Base-by-base conservation (phyloP, 1,284 basidiomycete species). In the Melanopsichium pennsylvanicum region DNA sequence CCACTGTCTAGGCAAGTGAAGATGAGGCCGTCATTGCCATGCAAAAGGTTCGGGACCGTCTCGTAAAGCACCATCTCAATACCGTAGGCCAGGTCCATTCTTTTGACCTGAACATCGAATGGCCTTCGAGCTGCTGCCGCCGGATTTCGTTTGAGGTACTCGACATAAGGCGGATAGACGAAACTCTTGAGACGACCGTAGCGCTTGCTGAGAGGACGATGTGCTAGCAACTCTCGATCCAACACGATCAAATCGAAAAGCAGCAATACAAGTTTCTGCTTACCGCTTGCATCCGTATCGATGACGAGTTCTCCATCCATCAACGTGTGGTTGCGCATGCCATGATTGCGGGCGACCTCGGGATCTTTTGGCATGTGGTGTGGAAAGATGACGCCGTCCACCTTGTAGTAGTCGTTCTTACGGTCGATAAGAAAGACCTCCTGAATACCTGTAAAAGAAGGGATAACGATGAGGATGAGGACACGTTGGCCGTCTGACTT, bases 401-500 rank as follows among this genome's bases (percentile, higher is more conserved):
- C 82, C 70, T 86, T 81, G 67, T 90, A 89, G 81, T 94, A 98
- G 5, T 86, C 84, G 75, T 98, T 95, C 79, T 95, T 93, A 49
- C 96, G 88, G 84, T 98, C 94, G 77, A 98, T 93, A 23, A 70
- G 62, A 13, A 57, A 63, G 3, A 91, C 88, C 40, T 86, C 86
- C 82, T 97, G 94, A 16, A 68, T 70, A 23, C 84, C 85, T 10
- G 75, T 76, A 7, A 47, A 59, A 32, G 85, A 82, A 19, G 85
- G 84, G 46, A 84, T 82, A 34, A 89, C 86, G 43, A 98, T 86
- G 58, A 96, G 85, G 40, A 97, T 86, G 36, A 98, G 85, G 26
- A 98, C 92, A 35, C 96, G 88, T 47, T 97, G 83, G 3, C 96
- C 96, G 79, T 99, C 96, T n/a, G 93, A 96, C 84, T 99, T 99